Base-by-base conservation (phyloP, 129 eudicot genomes). In the Smallanthus sonchifolius region DNA sequence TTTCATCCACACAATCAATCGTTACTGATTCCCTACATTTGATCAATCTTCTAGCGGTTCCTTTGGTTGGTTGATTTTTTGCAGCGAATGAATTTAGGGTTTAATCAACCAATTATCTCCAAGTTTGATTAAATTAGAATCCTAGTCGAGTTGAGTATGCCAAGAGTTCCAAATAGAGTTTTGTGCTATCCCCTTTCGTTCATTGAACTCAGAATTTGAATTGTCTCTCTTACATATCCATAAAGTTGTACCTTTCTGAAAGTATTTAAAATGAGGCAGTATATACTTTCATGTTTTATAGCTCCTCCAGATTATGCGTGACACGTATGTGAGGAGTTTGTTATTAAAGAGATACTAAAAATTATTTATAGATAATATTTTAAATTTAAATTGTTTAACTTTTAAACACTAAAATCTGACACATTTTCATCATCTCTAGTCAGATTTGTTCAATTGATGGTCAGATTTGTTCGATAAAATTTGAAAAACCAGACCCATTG, bases 81-180 rank as follows among this genome's bases (percentile, higher is more conserved):
- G 19, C 56, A 51, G 19, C 32, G 44, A 42, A 15, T 66, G 40
- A 67, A 66, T 76, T 42, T 54, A 67, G 74, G 74, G 73, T 76
- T 76, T 28, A 15, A 14, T 49, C 36, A 35, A 64, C 65, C 8
- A 17, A 49, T 75, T 11, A 10, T 10, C 5, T 54, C 13, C 16
- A 67, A 54, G 10, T 19, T 39, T 57, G 68, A 59, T 40, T 55
- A 42, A 55, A 42, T 65, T 24, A 10, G 30, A 38, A 54, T 66
- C n/a, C 54, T 66, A 39, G 13, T 75, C 43, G 17, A 52, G 24
- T 66, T 52, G 13, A 37, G 10, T 51, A 40, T 15, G n/a, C 35
- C 54, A 62, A 65, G 67, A 8, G 73, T 54, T 66, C 40, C 74
- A 51, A 42, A n/a, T 65, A 39, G 55, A 42, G 28, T 42, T 75